phyloP scores from a whole-genome alignment of 2,329 filamentous ascomycete genomes.

The Penicillium sp. region DNA sequence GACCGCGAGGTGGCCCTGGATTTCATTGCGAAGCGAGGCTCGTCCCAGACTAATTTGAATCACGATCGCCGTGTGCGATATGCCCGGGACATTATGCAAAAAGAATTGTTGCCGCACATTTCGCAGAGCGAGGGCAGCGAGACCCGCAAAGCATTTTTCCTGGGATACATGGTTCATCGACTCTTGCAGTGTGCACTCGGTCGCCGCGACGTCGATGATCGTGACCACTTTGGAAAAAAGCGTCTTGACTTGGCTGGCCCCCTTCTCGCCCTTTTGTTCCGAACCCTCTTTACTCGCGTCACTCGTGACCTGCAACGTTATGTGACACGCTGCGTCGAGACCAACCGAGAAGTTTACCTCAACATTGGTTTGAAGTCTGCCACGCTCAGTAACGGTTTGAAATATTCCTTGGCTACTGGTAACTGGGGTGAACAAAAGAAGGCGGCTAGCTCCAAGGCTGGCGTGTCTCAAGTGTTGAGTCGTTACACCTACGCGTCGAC shows the following conservation, averaged over 20 bases:
- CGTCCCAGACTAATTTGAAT: constrained; percentile 62
- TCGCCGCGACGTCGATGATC: constrained; percentile 87
- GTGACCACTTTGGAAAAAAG: constrained; percentile 99
- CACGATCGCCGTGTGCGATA: constrained; percentile 86
- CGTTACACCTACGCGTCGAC: constrained; percentile 97
- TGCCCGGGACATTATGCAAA: constrained; percentile 90
- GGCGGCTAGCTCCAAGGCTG: constrained; percentile 86
- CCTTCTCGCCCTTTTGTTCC: constrained; percentile 91
- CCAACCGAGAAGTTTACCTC: constrained; percentile 80
- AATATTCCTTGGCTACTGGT: constrained; percentile 93
- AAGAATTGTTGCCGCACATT: constrained; percentile 93
- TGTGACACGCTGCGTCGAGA: constrained; percentile 86
- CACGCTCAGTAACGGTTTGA: constrained; percentile 86
- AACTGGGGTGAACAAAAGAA: constrained; percentile 99
- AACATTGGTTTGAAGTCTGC: constrained; percentile 84
- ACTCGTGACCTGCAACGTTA: constrained; percentile 87
- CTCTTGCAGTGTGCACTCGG: constrained; percentile 89
- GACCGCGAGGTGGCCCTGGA: constrained; percentile 91
- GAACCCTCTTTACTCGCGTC: constrained; percentile 82
- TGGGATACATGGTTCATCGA: constrained; percentile 98
- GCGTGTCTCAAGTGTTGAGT: constrained; percentile 96
- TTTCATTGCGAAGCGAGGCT: constrained; percentile 89
- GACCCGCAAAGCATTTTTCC: constrained; percentile 93
- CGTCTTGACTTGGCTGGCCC: constrained; percentile 91
- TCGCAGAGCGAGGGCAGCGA: constrained; percentile 92